phyloP scores from a whole-genome alignment of 768 basidiomycete genomes.

The Glaciozyma martinii region DNA sequence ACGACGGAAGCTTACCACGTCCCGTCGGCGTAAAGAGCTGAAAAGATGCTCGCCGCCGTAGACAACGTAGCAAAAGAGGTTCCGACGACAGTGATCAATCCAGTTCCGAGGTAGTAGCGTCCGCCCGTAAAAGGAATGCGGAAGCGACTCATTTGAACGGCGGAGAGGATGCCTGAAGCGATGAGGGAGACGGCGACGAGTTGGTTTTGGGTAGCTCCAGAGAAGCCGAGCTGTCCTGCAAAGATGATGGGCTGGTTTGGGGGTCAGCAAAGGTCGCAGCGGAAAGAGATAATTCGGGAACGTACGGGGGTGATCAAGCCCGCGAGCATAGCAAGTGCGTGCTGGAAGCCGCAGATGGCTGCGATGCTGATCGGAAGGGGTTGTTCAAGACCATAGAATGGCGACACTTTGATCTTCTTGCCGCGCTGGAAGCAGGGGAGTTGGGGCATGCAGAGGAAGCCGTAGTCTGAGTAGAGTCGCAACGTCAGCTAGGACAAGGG shows the following conservation, averaged over 20 bases:
- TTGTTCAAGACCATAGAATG: slow-evolving; percentile 65
- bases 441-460: slow-evolving; percentile 59
- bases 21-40: neutral
- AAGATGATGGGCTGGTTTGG: neutral
- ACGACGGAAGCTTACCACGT: slow-evolving; percentile 47
- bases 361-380: slow-evolving; percentile 66
- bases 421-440: slow-evolving; percentile 51
- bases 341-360: slow-evolving; percentile 47
- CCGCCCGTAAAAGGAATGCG: slow-evolving; percentile 17
- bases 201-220: slow-evolving; percentile 69
- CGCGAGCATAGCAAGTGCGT: neutral
- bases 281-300: slow-evolving; percentile 43
- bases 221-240: slow-evolving; percentile 33
- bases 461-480: slow-evolving; percentile 47
- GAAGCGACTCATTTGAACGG: slow-evolving; percentile 65
- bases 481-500: no score
- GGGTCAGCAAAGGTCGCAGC: slow-evolving; percentile 68
- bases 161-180: slow-evolving; percentile 44
- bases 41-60: neutral
- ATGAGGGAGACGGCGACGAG: slow-evolving; percentile 76
- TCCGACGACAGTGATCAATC: slow-evolving; percentile 65
- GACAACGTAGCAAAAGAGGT: neutral
- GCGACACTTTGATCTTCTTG: slow-evolving; percentile 45
- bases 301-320: slow-evolving; percentile 1
- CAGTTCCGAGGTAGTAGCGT: slow-evolving; percentile 14